These are phyloP conservation scores for Pseudocercospora macadamiae DNA, from an alignment of 2,329 filamentous ascomycete species.

Conservation along the genomic window DNA sequence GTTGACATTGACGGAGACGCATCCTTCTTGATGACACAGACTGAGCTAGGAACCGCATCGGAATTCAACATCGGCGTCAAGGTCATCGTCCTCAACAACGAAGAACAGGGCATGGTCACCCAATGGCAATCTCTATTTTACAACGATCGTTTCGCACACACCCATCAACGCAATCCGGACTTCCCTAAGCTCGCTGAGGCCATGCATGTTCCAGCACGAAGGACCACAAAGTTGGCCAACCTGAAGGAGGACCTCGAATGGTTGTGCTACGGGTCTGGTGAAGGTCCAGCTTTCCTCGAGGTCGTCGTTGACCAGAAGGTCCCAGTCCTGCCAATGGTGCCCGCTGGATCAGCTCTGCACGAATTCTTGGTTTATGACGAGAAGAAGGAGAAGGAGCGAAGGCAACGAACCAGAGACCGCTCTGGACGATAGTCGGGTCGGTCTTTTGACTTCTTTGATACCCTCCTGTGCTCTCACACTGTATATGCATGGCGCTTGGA, in stretches of 20 bases:
- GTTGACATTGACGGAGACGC: constrained; percentile 97
- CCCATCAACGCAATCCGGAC: constrained; percentile 92
- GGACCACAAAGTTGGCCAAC: constrained; percentile 74
- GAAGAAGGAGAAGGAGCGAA: constrained; percentile 52
- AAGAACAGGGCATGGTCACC: constrained; percentile 98
- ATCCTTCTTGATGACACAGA: constrained; percentile 99
- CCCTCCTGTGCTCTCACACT: neutral
- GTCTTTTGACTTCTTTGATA: constrained; percentile 1
- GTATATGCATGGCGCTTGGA: constrained; percentile 20
- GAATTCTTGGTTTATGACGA: constrained; percentile 91
- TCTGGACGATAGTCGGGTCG: constrained; percentile 37
- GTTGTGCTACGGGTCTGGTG: constrained; percentile 72
- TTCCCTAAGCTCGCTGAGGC: constrained; percentile 92
- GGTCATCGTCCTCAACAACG: constrained; percentile 92
- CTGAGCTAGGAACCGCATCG: constrained; percentile 86
- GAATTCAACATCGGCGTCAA: constrained; percentile 98
- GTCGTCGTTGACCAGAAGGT: constrained; percentile 88
- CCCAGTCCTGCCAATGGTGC: constrained; percentile 97
- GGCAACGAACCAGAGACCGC: constrained; percentile 41
- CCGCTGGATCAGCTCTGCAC: constrained; percentile 80
- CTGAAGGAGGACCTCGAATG: constrained; percentile 78
- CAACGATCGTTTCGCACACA: constrained; percentile 89
- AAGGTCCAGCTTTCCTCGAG: constrained; percentile 92
- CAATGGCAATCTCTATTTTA: constrained; percentile 99
- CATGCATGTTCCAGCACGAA: constrained; percentile 80